Base-by-base conservation (phyloP, 208 protist species). In the Vickermania ingenoplastis region DNA sequence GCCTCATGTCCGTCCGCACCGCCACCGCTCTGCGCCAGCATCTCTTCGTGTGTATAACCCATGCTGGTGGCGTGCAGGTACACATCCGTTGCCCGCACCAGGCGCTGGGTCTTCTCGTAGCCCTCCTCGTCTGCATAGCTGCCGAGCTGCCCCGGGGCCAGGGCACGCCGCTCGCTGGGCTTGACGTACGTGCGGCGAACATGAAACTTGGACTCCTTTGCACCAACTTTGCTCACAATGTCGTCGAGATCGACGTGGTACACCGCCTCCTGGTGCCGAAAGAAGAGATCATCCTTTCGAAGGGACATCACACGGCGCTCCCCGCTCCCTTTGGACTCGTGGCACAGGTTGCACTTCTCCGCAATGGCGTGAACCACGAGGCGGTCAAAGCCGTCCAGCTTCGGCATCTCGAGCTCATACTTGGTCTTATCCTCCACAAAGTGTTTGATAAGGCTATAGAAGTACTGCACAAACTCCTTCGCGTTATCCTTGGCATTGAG, bases 221-320 rank as follows among this genome's bases (percentile, higher is more conserved):
- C 67, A 27, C 59, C 67, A 3, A 77, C 54, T 56, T 68, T 57
- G 45, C 73, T 57, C 52, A 73, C 68, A 30, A 94, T 57, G 7
- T 68, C 72, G 45, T 90, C 81, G 4, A 89, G 66, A 49, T 83
- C 69, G 2, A 78, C 75, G 21, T 68, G 63, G 0, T 73, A 70
- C 31, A 64, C 68, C 25, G 67, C 77, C 48, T 87, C 72, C 1
- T 74, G 80, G 61, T 86, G 62, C 30, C 84, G 58, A 48, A 82
- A 92, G 65, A 93, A 92, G 41, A 96, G 71, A 1, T 76, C 73
- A 53, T 94, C 90, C 60, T 94, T 94, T 51, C 79, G 82, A 11
- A 96, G 72, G 55, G 81, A 63, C 48, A 96, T 73, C 30, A 72
- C 71, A 24, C 90, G 79, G 28, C 74, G 45, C 1, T 65, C 54